Conservation (phyloP, 768 basidiomycete genomes). For the Fibroporia radiculosa region DNA sequence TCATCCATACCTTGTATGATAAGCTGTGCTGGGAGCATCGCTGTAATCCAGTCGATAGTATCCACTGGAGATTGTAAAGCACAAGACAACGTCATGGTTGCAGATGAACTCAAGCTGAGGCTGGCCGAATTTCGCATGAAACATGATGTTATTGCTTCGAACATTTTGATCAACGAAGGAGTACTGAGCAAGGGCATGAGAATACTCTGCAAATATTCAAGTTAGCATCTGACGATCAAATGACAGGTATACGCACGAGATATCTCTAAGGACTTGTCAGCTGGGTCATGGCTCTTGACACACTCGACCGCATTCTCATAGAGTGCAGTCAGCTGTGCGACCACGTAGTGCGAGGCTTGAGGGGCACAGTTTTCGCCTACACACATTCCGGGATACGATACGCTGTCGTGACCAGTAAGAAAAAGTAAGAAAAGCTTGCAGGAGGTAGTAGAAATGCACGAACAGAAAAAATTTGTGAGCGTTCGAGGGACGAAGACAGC, state of each 20-base stretch:
- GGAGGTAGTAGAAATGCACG: too few relatives aligned
- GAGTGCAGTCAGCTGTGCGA: slow-evolving; percentile 15
- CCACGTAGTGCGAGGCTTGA: slow-evolving; percentile 13
- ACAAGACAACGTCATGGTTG: slow-evolving; percentile 25
- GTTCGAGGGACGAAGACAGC: too few relatives aligned
- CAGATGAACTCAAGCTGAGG: slow-evolving; percentile 26
- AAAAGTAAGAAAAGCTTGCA: too few relatives aligned
- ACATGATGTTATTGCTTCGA: slow-evolving; percentile 9
- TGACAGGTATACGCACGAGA: too few relatives aligned
- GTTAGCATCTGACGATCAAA: too few relatives aligned
- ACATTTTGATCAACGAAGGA: slow-evolving; percentile 3
- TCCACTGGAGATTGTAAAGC: slow-evolving; percentile 17
- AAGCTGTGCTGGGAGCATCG: slow-evolving; percentile 4
- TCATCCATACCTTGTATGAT: neutral
- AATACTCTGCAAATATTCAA: slow-evolving; percentile 7
- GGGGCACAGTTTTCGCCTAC: slow-evolving; percentile 15
- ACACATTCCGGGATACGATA: too few relatives aligned
- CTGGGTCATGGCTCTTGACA: slow-evolving; percentile 6
- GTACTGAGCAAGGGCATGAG: slow-evolving; percentile 14
- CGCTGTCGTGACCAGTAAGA: too few relatives aligned
- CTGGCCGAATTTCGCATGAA: slow-evolving; percentile 16
- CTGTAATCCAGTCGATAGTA: slow-evolving; percentile 18
- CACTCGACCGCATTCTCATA: slow-evolving; percentile 13
- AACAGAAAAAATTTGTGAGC: too few relatives aligned
- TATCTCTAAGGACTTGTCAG: slow-evolving; percentile 5